Conservation (phyloP, 2,329 filamentous ascomycete species). For the Ilyonectria destructans region DNA sequence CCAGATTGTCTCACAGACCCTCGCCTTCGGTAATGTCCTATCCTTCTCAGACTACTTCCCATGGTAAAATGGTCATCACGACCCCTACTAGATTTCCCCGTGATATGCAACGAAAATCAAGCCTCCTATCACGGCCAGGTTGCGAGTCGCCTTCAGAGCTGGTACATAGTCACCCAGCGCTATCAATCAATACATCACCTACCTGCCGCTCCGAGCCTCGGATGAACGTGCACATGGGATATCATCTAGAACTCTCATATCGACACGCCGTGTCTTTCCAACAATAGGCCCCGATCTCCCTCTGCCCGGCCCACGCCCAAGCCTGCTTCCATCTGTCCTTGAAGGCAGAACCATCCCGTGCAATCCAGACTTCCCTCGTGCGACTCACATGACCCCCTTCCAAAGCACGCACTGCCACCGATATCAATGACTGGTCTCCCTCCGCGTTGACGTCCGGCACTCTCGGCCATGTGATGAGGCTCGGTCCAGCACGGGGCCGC, state of each 20-base stretch:
- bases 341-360: neutral
- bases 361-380: neutral
- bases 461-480: slow-evolving; percentile 5
- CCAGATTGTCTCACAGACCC: too few relatives aligned
- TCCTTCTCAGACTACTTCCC: too few relatives aligned
- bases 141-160: neutral
- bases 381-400: slow-evolving; percentile 5
- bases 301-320: neutral
- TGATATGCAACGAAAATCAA: neutral
- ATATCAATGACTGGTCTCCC: neutral
- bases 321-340: neutral
- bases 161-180: too few relatives aligned
- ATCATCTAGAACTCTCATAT: neutral
- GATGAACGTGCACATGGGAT: neutral
- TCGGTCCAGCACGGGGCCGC: neutral
- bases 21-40: too few relatives aligned
- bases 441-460: neutral
- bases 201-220: neutral
- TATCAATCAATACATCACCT: neutral
- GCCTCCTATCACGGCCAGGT: neutral
- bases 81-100: too few relatives aligned
- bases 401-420: neutral
- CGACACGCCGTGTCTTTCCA: neutral
- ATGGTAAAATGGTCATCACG: too few relatives aligned
- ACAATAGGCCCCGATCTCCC: neutral